Conservation (phyloP, 2,329 filamentous ascomycete species). For the Triangularia verruculosa region DNA sequence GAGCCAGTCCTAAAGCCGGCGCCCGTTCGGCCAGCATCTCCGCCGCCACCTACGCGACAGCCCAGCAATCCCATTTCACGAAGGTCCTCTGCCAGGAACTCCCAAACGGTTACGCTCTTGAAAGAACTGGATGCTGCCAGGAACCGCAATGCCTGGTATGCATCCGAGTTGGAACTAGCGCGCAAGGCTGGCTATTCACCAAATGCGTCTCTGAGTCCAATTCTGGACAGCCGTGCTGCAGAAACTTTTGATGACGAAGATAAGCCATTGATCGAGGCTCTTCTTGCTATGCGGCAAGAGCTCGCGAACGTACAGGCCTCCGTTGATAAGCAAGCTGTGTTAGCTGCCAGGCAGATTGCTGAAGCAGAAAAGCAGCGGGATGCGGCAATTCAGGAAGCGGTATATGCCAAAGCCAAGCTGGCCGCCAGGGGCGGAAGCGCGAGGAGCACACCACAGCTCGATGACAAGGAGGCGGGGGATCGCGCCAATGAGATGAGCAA, state of each 20-base stretch:
- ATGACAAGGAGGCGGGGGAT: slow-evolving; percentile 61
- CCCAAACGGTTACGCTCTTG: slow-evolving; percentile 69
- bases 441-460: slow-evolving; percentile 56
- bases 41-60: slow-evolving; percentile 57
- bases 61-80: slow-evolving; percentile 57
- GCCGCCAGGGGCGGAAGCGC: slow-evolving; percentile 71
- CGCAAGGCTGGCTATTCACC: slow-evolving; percentile 84
- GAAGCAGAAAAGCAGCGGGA: slow-evolving; percentile 95
- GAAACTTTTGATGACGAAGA: slow-evolving; percentile 91
- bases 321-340: slow-evolving; percentile 81
- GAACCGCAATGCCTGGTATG: slow-evolving; percentile 93
- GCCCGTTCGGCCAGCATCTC: slow-evolving; percentile 50
- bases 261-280: slow-evolving; percentile 83
- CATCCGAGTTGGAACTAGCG: slow-evolving; percentile 88
- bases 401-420: slow-evolving; percentile 90
- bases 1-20: slow-evolving; percentile 51
- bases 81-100: slow-evolving; percentile 58
- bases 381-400: slow-evolving; percentile 88
- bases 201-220: slow-evolving; percentile 65
- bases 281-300: slow-evolving; percentile 87
- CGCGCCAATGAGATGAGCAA: slow-evolving; percentile 72
- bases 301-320: slow-evolving; percentile 84
- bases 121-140: slow-evolving; percentile 84
- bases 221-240: slow-evolving; percentile 70
- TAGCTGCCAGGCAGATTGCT: slow-evolving; percentile 84